These are phyloP conservation scores for Kodamaea plutei DNA, from an alignment of 1,139 yeast genomes.

Conservation along the genomic window DNA sequence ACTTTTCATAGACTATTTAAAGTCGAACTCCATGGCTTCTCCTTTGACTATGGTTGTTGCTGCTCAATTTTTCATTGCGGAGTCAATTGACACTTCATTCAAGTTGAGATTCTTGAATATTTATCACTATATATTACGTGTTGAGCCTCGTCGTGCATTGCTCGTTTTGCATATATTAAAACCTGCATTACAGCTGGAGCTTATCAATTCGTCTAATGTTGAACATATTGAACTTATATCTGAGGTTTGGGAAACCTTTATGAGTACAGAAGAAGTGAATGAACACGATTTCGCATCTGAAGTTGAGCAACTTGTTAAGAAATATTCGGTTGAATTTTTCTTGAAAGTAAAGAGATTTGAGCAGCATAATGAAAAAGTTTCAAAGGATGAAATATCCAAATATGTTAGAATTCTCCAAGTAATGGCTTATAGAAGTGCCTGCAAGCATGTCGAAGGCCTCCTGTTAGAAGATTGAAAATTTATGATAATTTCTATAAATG, in stretches of 20 bases:
- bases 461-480: slow-evolving; percentile 29
- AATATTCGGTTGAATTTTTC: slow-evolving; percentile 2
- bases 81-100: slow-evolving; percentile 40
- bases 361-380: slow-evolving; percentile 7
- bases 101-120: slow-evolving; percentile 53
- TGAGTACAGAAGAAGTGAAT: slow-evolving; percentile 13
- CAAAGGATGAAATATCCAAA: slow-evolving; percentile 9
- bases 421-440: slow-evolving; percentile 39
- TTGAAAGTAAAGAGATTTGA: slow-evolving; percentile 12
- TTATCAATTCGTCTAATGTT: slow-evolving; percentile 27
- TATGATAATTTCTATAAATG: background rate
- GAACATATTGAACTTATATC: slow-evolving; percentile 29
- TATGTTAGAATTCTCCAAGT: slow-evolving; percentile 27
- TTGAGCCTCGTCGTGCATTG: slow-evolving; percentile 35
- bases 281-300: slow-evolving; percentile 2
- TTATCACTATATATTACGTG: slow-evolving; percentile 38
- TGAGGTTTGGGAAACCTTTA: slow-evolving; percentile 22
- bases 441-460: slow-evolving; percentile 35
- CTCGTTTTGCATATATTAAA: slow-evolving; percentile 44
- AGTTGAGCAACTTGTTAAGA: slow-evolving; percentile 14
- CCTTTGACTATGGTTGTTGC: slow-evolving; percentile 49
- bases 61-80: slow-evolving; percentile 47
- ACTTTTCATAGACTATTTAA: slow-evolving; percentile 46
- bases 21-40: slow-evolving; percentile 38
- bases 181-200: slow-evolving; percentile 34